Percentiles rank a stretch among this genome's conserved stretches.
Conservation (phyloP, 805 yeast species). For the Lipomyces yamadae region DNA sequence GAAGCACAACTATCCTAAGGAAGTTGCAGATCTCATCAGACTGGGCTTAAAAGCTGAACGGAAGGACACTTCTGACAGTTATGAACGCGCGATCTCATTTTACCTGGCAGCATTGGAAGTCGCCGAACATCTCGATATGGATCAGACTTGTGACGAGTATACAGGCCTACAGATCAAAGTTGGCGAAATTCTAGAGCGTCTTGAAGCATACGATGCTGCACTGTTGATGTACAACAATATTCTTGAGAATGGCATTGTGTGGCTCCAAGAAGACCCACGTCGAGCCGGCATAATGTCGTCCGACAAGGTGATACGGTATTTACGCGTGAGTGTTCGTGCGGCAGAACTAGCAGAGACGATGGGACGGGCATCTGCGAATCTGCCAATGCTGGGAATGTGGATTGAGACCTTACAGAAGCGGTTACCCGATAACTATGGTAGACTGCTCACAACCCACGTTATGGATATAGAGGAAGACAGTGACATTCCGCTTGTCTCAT, state of each 20-base stretch:
- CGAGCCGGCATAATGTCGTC: conserved; percentile 49
- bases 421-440: conserved; percentile 21
- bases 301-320: conserved; percentile 61
- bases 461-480: conserved; percentile 13
- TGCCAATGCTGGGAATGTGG: conserved; percentile 52
- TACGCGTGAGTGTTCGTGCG: conserved; percentile 69
- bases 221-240: conserved; percentile 69
- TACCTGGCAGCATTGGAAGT: conserved; percentile 76
- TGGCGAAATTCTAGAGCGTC: conserved; percentile 82
- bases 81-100: conserved; percentile 66
- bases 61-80: conserved; percentile 46
- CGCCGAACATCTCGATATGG: conserved; percentile 61
- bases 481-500: conserved; percentile 7
- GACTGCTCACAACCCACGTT: conserved; percentile 10
- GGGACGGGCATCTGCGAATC: conserved; percentile 57
- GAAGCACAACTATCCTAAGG: conserved; percentile 52
- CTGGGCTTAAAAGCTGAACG: conserved; percentile 81
- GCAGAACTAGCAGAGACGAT: conserved; percentile 57
- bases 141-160: conserved; percentile 72
- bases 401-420: conserved; percentile 37
- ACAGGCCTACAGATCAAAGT: conserved; percentile 88
- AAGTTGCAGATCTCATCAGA: conserved; percentile 73
- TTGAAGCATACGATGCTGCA: conserved; percentile 67
- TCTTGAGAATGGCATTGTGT: conserved; percentile 56
- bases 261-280: conserved; percentile 50